These are phyloP conservation scores for Lablab purpureus DNA, from an alignment of 306 rosid genomes.

Conservation along the genomic window DNA sequence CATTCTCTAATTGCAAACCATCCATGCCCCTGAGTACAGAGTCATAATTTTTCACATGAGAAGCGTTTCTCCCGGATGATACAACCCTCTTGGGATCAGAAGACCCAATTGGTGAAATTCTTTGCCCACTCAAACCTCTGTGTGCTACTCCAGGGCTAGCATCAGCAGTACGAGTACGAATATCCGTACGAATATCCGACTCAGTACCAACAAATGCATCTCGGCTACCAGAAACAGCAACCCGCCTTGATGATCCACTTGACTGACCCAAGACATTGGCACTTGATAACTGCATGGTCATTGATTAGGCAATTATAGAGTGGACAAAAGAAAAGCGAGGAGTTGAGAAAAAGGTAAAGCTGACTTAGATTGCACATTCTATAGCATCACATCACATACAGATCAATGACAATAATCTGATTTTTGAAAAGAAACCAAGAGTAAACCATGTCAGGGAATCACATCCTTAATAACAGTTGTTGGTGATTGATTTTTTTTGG, in stretches of 20 bases:
- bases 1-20: constrained; percentile 78
- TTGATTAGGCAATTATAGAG: constrained; percentile 33
- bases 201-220: constrained; percentile 80
- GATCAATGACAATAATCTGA: constrained; percentile 9
- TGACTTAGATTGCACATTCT: constrained; percentile 9
- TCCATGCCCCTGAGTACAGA: constrained; percentile 82
- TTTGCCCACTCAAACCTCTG: constrained; percentile 71
- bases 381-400: background rate
- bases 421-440: constrained; percentile 16
- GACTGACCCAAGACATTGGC: constrained; percentile 73
- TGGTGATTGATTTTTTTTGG: constrained; percentile 56
- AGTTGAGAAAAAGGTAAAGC: constrained; percentile 9
- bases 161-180: constrained; percentile 69
- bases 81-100: constrained; percentile 67
- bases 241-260: constrained; percentile 89
- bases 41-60: constrained; percentile 76
- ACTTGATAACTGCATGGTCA: constrained; percentile 62
- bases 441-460: constrained; percentile 35
- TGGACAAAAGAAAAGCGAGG: background rate
- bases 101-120: constrained; percentile 73
- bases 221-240: constrained; percentile 77
- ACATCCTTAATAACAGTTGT: constrained; percentile 52
- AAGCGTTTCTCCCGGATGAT: constrained; percentile 63
- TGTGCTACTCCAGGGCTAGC: constrained; percentile 78
- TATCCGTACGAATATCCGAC: constrained; percentile 72